Evolutionary conservation across 2,329 filamentous ascomycete species (phyloP).

Genomic region (Alternaria triticina): DNA sequence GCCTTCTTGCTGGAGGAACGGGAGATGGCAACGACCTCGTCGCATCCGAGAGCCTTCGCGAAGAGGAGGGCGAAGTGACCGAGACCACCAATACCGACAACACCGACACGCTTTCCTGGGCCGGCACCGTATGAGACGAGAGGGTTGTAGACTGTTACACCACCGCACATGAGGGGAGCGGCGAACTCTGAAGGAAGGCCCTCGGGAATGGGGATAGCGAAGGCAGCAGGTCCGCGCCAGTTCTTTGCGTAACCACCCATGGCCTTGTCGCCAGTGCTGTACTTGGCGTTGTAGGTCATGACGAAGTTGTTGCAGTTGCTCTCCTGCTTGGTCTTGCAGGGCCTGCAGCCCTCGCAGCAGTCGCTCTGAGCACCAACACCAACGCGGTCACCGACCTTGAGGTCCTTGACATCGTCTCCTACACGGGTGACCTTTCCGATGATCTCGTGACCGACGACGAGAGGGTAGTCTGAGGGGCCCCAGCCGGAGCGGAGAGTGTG

Average conservation of each 20-base stretch:
- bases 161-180: slow-evolving; percentile 83
- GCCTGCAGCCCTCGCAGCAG: slow-evolving; percentile 56
- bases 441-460: slow-evolving; percentile 51
- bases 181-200: slow-evolving; percentile 65
- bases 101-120: slow-evolving; percentile 77
- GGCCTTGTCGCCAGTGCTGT: slow-evolving; percentile 65
- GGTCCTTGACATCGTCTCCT: slow-evolving; percentile 52
- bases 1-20: slow-evolving; percentile 66
- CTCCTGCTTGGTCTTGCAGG: slow-evolving; percentile 54
- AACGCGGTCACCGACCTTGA: slow-evolving; percentile 67
- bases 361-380: slow-evolving; percentile 59
- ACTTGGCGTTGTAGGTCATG: slow-evolving; percentile 56
- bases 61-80: slow-evolving; percentile 76
- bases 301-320: slow-evolving; percentile 54
- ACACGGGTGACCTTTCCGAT: slow-evolving; percentile 48
- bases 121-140: slow-evolving; percentile 77
- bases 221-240: slow-evolving; percentile 76
- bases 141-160: slow-evolving; percentile 79
- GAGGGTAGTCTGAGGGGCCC: slow-evolving; percentile 58
- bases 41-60: slow-evolving; percentile 72
- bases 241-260: slow-evolving; percentile 70
- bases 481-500: slow-evolving; percentile 50
- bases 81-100: slow-evolving; percentile 75
- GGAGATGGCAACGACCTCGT: slow-evolving; percentile 69
- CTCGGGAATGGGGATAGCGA: slow-evolving; percentile 76